These are phyloP conservation scores for Senecio squalidus DNA, from an alignment of 140 eudicot species.

Conservation along the genomic window DNA sequence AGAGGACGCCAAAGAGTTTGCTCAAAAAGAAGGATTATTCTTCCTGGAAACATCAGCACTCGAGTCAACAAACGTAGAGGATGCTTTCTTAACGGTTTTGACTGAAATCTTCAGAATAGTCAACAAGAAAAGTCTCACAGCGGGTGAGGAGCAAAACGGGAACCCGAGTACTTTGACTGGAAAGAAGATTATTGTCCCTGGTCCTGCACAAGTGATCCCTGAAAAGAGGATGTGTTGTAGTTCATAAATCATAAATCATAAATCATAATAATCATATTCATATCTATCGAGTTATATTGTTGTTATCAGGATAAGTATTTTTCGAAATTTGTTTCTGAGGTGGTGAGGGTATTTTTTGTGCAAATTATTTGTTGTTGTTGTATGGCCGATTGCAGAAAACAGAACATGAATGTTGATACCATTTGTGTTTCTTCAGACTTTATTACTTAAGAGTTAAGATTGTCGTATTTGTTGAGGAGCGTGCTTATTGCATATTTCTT, in stretches of 20 bases:
- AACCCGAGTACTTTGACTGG: conserved; percentile 54
- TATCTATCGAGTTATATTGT: conserved; percentile 13
- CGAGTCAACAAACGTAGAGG: conserved; percentile 76
- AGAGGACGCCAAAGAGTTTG: conserved; percentile 81
- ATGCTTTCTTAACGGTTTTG: conserved; percentile 65
- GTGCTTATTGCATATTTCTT: too few relatives aligned
- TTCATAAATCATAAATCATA: conserved; percentile 4
- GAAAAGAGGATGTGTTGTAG: conserved; percentile 65
- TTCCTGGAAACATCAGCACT: conserved; percentile 81
- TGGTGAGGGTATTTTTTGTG: conserved; percentile 29
- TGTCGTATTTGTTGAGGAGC: background rate
- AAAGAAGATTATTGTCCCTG: conserved; percentile 70
- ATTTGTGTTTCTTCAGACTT: conserved; percentile 16
- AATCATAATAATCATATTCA: conserved; percentile 1
- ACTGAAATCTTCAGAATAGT: conserved; percentile 71
- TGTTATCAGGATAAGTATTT: background rate
- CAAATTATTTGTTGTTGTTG: conserved; percentile 21
- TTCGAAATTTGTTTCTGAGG: background rate
- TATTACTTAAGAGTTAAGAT: background rate
- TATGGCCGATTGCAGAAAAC: conserved; percentile 22
- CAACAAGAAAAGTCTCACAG: conserved; percentile 65
- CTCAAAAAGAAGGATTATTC: conserved; percentile 74
- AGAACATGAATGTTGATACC: conserved; percentile 18
- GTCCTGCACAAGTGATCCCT: conserved; percentile 69
- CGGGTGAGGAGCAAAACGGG: conserved; percentile 52